phyloP scores from a whole-genome alignment of 768 basidiomycete species.

The Mrakia blollopis region DNA sequence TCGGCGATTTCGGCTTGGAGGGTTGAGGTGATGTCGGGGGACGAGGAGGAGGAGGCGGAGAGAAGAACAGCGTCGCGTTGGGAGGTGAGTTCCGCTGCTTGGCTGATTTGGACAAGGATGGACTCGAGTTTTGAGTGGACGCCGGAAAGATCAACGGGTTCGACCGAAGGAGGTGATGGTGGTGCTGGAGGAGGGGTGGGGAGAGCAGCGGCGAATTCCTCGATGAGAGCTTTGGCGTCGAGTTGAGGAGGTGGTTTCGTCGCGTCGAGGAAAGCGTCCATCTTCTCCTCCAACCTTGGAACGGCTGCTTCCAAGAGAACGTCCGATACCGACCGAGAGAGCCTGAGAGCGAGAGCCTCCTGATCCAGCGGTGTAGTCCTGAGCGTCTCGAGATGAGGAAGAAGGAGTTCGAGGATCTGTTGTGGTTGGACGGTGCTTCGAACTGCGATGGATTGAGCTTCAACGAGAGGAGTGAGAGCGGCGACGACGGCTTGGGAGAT shows the following conservation, averaged over 20 bases:
- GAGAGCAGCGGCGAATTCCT: background rate
- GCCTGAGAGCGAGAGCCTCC: background rate
- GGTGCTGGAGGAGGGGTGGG: background rate
- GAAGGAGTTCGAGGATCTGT: background rate
- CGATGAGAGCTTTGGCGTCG: conserved; percentile 3
- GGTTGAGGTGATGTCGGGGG: background rate
- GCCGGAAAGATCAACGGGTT: background rate
- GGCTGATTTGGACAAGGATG: background rate
- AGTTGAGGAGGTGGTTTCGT: background rate
- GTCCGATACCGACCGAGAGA: background rate
- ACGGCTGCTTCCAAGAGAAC: background rate
- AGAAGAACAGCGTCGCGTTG: background rate
- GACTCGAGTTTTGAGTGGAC: background rate
- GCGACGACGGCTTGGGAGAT: background rate
- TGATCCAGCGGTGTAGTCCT: background rate
- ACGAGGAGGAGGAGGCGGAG: background rate
- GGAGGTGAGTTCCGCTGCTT: background rate
- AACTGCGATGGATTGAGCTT: background rate
- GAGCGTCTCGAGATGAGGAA: background rate
- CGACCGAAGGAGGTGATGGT: background rate
- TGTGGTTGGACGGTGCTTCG: background rate
- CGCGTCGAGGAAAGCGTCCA: background rate
- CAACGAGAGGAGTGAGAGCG: background rate
- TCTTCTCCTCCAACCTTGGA: background rate
- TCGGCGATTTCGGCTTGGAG: conserved; percentile 8